These are phyloP conservation scores for Exophiala alcalophila DNA, from an alignment of 2,329 filamentous ascomycete genomes.

Conservation along the genomic window DNA sequence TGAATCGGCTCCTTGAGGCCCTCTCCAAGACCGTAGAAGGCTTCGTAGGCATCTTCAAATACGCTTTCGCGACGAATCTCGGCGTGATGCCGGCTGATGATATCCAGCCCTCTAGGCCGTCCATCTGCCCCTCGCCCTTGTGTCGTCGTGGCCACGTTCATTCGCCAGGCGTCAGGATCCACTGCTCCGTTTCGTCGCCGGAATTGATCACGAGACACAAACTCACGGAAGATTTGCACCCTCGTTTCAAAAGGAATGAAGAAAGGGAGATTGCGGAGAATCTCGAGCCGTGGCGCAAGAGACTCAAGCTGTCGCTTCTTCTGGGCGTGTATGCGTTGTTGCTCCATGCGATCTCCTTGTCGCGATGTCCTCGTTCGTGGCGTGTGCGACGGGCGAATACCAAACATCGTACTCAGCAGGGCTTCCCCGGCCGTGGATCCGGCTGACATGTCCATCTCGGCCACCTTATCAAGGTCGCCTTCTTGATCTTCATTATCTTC, in stretches of 20 bases:
- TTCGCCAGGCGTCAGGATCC: constrained; percentile 73
- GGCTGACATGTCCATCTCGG: constrained; percentile 39
- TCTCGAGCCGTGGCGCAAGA: constrained; percentile 81
- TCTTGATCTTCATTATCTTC: constrained; percentile 56
- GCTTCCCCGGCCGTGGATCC: constrained; percentile 55
- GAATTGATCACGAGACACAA: constrained; percentile 78
- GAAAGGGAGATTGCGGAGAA: constrained; percentile 94
- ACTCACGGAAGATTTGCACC: constrained; percentile 89
- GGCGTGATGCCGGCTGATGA: constrained; percentile 64
- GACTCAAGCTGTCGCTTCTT: constrained; percentile 68
- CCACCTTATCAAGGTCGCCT: constrained; percentile 42
- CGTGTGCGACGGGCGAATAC: constrained; percentile 27
- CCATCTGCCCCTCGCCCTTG: constrained; percentile 42
- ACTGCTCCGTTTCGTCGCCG: constrained; percentile 65
- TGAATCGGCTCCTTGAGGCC: constrained; percentile 91
- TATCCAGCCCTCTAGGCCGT: constrained; percentile 39
- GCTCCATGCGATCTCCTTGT: constrained; percentile 21
- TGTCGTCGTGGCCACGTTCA: constrained; percentile 51
- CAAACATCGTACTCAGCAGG: constrained; percentile 24
- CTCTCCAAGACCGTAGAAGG: constrained; percentile 78
- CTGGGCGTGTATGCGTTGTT: constrained; percentile 52
- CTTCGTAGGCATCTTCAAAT: constrained; percentile 79
- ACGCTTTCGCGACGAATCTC: constrained; percentile 73
- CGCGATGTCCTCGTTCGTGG: constrained; percentile 25
- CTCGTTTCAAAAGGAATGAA: constrained; percentile 89